phyloP scores from a whole-genome alignment of 768 basidiomycete species.

The Gymnopilus junonius region DNA sequence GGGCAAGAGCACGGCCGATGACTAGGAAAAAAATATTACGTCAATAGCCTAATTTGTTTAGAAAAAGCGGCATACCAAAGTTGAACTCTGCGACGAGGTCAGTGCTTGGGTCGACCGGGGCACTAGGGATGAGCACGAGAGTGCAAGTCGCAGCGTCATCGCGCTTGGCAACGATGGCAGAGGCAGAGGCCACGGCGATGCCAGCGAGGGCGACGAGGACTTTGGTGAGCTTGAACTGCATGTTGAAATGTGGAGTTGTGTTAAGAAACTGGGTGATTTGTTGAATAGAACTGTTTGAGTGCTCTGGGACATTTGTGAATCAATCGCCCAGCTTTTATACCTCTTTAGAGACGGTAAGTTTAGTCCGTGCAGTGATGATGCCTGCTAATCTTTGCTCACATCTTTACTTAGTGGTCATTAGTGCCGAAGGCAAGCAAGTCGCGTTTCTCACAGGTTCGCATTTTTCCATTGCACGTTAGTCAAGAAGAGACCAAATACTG shows the following conservation, averaged over 20 bases:
- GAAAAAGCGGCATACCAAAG: conserved; percentile 10
- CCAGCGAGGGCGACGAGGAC: conserved; percentile 1
- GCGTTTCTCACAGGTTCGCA: not conserved
- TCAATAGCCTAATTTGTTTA: no score
- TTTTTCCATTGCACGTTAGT: not conserved
- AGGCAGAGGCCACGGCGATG: not conserved
- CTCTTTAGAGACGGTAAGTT: not conserved
- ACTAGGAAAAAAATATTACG: not conserved
- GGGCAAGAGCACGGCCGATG: not conserved
- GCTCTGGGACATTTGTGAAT: not conserved
- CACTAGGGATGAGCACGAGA: conserved; percentile 6
- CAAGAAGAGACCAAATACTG: not conserved
- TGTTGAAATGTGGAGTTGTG: not conserved
- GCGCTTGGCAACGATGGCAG: conserved; percentile 3
- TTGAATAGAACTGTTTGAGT: not conserved
- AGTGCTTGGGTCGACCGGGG: not conserved
- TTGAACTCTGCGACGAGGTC: conserved; percentile 4
- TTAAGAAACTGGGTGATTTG: not conserved
- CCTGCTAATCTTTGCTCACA: not conserved
- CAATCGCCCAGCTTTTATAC: not conserved
- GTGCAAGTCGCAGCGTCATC: not conserved
- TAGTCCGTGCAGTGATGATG: not conserved
- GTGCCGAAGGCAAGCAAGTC: not conserved
- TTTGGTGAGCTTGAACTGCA: not conserved
- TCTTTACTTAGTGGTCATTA: no score